Percentiles rank a stretch among this genome's conserved stretches.
These are phyloP conservation scores for Trichoderma endophyticum DNA, from an alignment of 2,329 filamentous ascomycete genomes.

Conservation along the genomic window DNA sequence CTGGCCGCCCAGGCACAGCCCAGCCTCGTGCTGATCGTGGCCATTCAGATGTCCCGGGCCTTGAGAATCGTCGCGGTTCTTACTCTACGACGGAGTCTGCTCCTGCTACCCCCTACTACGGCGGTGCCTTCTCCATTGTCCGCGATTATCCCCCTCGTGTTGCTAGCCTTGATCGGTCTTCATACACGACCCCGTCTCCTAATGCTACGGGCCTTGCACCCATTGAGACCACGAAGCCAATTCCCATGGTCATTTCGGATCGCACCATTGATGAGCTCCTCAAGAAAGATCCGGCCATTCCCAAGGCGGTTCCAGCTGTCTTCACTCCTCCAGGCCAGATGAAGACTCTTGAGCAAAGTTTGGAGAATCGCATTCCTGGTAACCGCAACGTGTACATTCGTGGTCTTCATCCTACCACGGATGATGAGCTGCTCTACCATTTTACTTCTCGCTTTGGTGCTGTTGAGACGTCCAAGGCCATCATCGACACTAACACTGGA, in stretches of 20 bases:
- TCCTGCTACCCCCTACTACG: slow-evolving; percentile 63
- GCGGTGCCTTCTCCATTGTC: slow-evolving; percentile 54
- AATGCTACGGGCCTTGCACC: slow-evolving; percentile 50
- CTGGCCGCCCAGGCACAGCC: slow-evolving; percentile 45
- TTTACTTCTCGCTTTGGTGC: slow-evolving; percentile 88
- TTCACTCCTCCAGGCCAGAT: slow-evolving; percentile 80
- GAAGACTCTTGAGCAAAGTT: slow-evolving; percentile 87
- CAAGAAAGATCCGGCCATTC: slow-evolving; percentile 76
- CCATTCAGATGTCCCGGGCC: slow-evolving; percentile 55
- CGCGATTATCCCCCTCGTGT: slow-evolving; percentile 60
- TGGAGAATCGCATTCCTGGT: slow-evolving; percentile 85
- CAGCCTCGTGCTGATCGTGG: slow-evolving; percentile 47
- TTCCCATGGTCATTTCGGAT: slow-evolving; percentile 40
- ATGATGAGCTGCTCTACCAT: slow-evolving; percentile 78
- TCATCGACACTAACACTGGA: slow-evolving; percentile 90
- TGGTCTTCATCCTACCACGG: slow-evolving; percentile 90
- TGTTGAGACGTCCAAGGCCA: slow-evolving; percentile 96
- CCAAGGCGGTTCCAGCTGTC: slow-evolving; percentile 83
- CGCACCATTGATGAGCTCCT: slow-evolving; percentile 62
- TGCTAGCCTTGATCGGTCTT: slow-evolving; percentile 58
- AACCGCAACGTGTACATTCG: slow-evolving; percentile 99
- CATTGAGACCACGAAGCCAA: slow-evolving; percentile 42
- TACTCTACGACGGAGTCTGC: slow-evolving; percentile 67
- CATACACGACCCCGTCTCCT: slow-evolving; percentile 65
- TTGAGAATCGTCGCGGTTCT: slow-evolving; percentile 64